Evolutionary conservation across 768 basidiomycete genomes (phyloP), one percentile per base, ranked within the genome.

Genomic region (Hericium rajendrae): DNA sequence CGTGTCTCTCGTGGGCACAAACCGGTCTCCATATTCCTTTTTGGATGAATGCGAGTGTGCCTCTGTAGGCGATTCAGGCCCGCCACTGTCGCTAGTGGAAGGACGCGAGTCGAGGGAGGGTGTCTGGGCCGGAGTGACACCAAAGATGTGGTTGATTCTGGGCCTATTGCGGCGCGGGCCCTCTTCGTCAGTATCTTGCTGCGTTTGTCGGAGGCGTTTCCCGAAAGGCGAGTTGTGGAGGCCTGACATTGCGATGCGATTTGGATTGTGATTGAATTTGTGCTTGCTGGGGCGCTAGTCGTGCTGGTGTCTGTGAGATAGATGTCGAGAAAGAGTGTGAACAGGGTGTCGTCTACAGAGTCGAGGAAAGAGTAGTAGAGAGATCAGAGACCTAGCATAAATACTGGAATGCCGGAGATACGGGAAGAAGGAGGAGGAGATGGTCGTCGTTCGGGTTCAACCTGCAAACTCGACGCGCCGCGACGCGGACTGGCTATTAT

Each of bases 151-250:
- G 54, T 80, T 77, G 39, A 77, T 72, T 51, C 81, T 74, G 41
- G 76, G 77, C 41, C 81, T 74, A 62, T 71, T 79, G 62, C 80
- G 72, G 55, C 79, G 69, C 0, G 79, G 80, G 2, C 75, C 69
- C 43, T 77, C 77, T 53, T 84, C 81, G 58, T 85, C 84, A 20
- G 69, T 68, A 38, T 86, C 84, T 64, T 79, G 76, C 59, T 86
- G 82, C 4, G 84, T 78, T 13, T 85, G 85, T 46, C 88, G 82
- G n/a, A 91, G 76, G 12, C 88, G 82, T 67, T 90, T 91, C 46
- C 86, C 88, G 71, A 88, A 91, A 1, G 85, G 86, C 65, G 88
- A 89, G 71, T 90, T 89, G 76, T 86, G 88, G 72, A 90, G 78
- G 56, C 81, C 81, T 57, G 86, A 84, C 86, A 88, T 88, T 58